These are phyloP conservation scores for Aspergillus hancockii DNA, from an alignment of 495 filamentous ascomycete genomes.

Conservation along the genomic window DNA sequence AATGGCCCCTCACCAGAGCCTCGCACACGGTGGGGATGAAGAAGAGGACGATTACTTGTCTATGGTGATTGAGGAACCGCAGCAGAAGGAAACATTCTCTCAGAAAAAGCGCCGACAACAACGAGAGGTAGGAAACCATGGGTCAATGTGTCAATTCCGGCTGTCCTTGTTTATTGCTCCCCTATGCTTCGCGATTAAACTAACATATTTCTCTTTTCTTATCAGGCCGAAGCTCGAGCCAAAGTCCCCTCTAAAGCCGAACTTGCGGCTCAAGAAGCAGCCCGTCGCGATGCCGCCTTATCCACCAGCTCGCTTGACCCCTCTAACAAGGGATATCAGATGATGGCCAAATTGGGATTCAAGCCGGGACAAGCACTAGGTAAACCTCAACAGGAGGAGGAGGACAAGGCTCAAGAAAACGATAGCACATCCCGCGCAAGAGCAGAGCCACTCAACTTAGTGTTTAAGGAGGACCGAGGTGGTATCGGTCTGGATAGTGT, in stretches of 20 bases:
- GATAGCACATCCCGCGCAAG: slow-evolving; percentile 26
- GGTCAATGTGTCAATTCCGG: background rate
- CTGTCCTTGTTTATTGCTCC: background rate
- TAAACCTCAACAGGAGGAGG: slow-evolving; percentile 29
- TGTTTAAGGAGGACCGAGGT: slow-evolving; percentile 76
- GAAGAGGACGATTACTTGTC: slow-evolving; percentile 69
- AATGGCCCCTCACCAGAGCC: slow-evolving; percentile 14
- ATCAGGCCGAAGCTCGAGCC: slow-evolving; percentile 46
- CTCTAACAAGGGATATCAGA: slow-evolving; percentile 78
- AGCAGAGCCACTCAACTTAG: slow-evolving; percentile 67
- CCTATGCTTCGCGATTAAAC: background rate
- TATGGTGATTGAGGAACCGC: slow-evolving; percentile 59
- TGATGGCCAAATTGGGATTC: slow-evolving; percentile 98
- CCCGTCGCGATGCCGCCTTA: slow-evolving; percentile 73
- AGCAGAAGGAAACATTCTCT: slow-evolving; percentile 56
- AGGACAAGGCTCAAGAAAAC: background rate
- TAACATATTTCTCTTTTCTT: slow-evolving; percentile 1
- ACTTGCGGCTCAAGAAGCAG: slow-evolving; percentile 65
- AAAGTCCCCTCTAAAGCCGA: slow-evolving; percentile 74
- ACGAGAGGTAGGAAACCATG: slow-evolving; percentile 47
- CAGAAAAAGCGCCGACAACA: slow-evolving; percentile 56
- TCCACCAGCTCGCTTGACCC: slow-evolving; percentile 65
- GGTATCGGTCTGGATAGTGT: slow-evolving; percentile 85
- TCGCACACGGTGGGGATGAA: slow-evolving; percentile 21
- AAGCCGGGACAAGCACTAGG: slow-evolving; percentile 71